Evolutionary conservation across 225 moss, liverwort and hornwort species (phyloP).

Genomic region (Pseudoscleropodium purum): DNA sequence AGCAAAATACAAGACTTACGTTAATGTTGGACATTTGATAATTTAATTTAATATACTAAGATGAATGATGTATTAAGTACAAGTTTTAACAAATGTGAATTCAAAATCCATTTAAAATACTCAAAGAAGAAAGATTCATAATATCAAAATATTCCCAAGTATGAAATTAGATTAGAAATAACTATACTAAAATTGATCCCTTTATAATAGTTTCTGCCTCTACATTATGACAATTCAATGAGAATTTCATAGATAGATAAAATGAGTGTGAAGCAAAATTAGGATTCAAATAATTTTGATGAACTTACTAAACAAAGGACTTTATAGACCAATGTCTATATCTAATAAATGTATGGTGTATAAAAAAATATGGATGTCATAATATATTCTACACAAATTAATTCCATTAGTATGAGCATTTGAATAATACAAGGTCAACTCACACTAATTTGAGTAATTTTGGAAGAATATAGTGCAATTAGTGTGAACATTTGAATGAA

Average conservation of each 20-base stretch:
- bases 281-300: not conserved
- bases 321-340: not conserved
- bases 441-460: not conserved
- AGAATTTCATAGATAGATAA: not conserved
- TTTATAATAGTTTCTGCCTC: not conserved
- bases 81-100: not conserved
- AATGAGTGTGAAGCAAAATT: not conserved
- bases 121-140: not conserved
- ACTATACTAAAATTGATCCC: fast-evolving
- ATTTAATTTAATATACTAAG: not conserved
- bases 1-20: not conserved
- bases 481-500: not conserved
- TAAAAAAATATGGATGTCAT: not conserved
- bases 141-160: not conserved
- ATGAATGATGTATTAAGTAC: not conserved
- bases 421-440: not conserved
- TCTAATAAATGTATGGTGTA: not conserved
- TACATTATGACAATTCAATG: not conserved
- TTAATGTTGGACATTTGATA: not conserved
- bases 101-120: not conserved
- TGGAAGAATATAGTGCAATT: not conserved
- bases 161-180: not conserved
- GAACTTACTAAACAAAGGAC: no score
- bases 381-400: not conserved
- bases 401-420: not conserved